Evolutionary conservation across 805 yeast species (phyloP).

Genomic region (Yarrowia alimentaria): DNA sequence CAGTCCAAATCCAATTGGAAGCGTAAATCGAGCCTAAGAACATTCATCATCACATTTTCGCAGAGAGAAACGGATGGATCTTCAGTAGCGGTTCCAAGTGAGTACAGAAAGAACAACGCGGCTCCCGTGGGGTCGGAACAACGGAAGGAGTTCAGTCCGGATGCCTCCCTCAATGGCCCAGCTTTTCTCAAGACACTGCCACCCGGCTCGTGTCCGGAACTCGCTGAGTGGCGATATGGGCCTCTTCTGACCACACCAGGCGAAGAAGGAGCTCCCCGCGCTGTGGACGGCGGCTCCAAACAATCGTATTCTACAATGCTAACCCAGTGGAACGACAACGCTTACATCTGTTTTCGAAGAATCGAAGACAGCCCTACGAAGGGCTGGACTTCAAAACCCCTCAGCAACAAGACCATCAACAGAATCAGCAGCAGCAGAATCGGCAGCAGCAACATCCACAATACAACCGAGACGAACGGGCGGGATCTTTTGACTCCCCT

Average conservation of each 20-base stretch:
- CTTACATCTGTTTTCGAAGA: constrained; percentile 25
- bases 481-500: constrained; percentile 3
- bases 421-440: constrained; percentile 20
- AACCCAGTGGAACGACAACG: constrained; percentile 26
- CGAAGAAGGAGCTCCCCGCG: too few species aligned
- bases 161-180: too few species aligned
- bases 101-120: too few species aligned
- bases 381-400: constrained; percentile 26
- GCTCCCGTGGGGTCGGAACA: too few species aligned
- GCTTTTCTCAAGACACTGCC: too few species aligned
- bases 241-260: too few species aligned
- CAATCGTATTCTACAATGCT: too few species aligned
- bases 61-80: constrained; percentile 16
- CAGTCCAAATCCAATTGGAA: constrained; percentile 6
- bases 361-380: constrained; percentile 25
- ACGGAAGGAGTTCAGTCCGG: too few species aligned
- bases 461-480: not conserved
- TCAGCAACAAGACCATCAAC: constrained; percentile 30
- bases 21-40: constrained; percentile 24
- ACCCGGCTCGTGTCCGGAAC: too few species aligned
- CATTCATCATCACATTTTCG: constrained; percentile 23
- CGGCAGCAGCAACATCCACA: not conserved
- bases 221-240: too few species aligned
- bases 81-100: constrained; percentile 27
- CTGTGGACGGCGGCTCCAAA: too few species aligned